Conservation (phyloP, 176 grass and related monocot genomes). For the Aechmea fasciata region DNA sequence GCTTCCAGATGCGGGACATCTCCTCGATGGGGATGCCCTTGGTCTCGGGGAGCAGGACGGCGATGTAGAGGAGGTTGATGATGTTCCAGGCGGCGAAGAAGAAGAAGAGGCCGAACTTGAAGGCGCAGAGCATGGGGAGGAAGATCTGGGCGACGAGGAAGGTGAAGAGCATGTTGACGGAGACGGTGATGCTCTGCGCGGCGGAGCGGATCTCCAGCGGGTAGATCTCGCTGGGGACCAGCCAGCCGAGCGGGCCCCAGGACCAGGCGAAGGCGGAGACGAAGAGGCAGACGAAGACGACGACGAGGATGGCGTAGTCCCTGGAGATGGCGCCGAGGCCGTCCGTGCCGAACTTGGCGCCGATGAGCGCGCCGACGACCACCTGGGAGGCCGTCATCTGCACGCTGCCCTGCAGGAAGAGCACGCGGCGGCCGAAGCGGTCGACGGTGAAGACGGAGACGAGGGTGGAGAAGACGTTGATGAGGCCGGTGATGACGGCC, state of each 20-base stretch:
- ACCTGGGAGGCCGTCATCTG: conserved; percentile 18
- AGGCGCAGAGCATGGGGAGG: conserved; percentile 19
- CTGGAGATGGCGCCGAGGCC: too few species aligned
- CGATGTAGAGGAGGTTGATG: neutral
- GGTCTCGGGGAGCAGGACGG: conserved; percentile 12
- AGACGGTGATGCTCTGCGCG: conserved; percentile 10
- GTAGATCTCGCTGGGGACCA: conserved; percentile 31
- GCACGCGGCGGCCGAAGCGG: conserved; percentile 1
- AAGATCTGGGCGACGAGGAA: conserved; percentile 21
- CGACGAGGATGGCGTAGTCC: conserved; percentile 2
- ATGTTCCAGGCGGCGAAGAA: conserved; percentile 20
- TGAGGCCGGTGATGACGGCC: conserved; percentile 1
- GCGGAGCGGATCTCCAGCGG: conserved; percentile 24
- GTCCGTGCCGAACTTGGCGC: too few species aligned
- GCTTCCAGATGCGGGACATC: conserved; percentile 17
- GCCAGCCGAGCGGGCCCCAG: conserved; percentile 34
- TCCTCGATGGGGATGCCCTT: conserved; percentile 22
- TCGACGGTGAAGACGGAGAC: conserved; percentile 10
- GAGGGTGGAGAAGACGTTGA: conserved; percentile 2
- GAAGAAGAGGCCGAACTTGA: conserved; percentile 21
- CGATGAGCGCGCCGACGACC: neutral
- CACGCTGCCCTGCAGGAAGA: conserved; percentile 10
- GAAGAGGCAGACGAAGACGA: conserved; percentile 19
- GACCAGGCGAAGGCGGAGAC: conserved; percentile 31
- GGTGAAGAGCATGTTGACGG: conserved; percentile 32